Evolutionary conservation across 176 grass and related monocot genomes (phyloP).

Genomic region (Chloris gayana): DNA sequence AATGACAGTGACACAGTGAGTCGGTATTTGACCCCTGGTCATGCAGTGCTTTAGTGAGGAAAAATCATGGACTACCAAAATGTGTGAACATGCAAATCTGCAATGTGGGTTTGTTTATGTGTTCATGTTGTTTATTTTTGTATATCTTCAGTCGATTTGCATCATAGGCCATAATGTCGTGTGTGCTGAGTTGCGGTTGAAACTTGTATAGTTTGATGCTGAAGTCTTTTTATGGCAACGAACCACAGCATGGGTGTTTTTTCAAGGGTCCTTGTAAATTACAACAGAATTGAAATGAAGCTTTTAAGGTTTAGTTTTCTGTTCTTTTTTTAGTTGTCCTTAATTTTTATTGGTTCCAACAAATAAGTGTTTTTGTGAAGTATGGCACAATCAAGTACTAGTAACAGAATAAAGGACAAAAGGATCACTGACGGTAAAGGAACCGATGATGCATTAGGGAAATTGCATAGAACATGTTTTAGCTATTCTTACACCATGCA

Average conservation of each 20-base stretch:
- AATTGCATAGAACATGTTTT: not conserved
- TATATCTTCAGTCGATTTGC: conserved; percentile 5
- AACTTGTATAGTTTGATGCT: conserved; percentile 24
- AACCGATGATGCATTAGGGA: not conserved
- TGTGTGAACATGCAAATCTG: conserved; percentile 8
- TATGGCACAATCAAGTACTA: not conserved
- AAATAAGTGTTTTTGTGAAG: not conserved
- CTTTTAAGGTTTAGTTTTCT: not conserved
- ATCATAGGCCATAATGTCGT: not conserved
- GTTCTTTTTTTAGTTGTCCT: not conserved
- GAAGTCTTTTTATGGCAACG: not conserved
- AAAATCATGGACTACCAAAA: conserved; percentile 5
- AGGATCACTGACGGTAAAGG: not conserved
- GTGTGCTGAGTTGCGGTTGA: not conserved
- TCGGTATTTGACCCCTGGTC: not conserved
- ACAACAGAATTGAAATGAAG: not conserved
- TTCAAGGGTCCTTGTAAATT: not conserved
- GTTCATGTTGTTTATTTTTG: conserved; percentile 42
- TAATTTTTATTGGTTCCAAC: not conserved
- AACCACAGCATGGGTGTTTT: not conserved
- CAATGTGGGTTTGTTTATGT: conserved; percentile 38
- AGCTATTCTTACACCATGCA: too few species aligned
- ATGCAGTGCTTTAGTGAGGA: not conserved
- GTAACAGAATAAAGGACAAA: not conserved
- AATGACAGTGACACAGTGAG: not conserved